Base-by-base conservation (phyloP, 768 basidiomycete genomes). In the Hygrophorus russula region DNA sequence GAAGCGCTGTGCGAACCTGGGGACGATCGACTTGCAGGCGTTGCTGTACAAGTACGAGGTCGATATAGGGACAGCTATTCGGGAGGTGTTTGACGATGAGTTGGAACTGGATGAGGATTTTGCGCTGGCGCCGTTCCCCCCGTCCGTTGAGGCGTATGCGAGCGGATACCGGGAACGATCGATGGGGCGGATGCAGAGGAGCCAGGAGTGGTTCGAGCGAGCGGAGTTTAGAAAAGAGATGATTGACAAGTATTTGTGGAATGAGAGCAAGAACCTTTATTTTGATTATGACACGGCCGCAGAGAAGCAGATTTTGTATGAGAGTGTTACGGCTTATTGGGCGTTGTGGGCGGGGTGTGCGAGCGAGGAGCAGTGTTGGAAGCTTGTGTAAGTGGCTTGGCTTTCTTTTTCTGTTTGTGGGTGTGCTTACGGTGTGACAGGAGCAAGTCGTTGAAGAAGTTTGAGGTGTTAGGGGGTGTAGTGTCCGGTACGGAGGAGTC, bases 21-120 rank as follows among this genome's bases (percentile, higher is more conserved):
- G 82, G 4, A 99, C 94, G 6, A 86, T 98, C 58, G 94, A 99
- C 59, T 67, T 99, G 51, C 93, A 97, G 66, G 78, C 92, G 38
- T 69, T 99, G 56, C 68, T 99, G 36, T 99, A 94, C 78, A 99
- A 99, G 71, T 98, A 97, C 53, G 94, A 99, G 61, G 76, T 91
- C 47, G 94, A 99, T 57, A 98, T 99, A 48, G 96, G 90, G n/a
- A 93, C 90, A 8, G 91, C 92, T 18, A 97, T 99, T 56, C 78
- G 82, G 45, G 91, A 96, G 59, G 82, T 96, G 47, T 98, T 98
- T 53, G 87, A 86, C 53, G 92, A 93, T 57, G 78, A 87, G 59
- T 68, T 99, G 41, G 86, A 93, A 41, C 62, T 99, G 42, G 90
- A 92, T 41, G 90, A 97, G 53, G 89, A 93, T 46, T 99, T 97